Evolutionary conservation across 345 rosid genomes (phyloP), one percentile per base, ranked within the genome.

Genomic region (Salix exigua): DNA sequence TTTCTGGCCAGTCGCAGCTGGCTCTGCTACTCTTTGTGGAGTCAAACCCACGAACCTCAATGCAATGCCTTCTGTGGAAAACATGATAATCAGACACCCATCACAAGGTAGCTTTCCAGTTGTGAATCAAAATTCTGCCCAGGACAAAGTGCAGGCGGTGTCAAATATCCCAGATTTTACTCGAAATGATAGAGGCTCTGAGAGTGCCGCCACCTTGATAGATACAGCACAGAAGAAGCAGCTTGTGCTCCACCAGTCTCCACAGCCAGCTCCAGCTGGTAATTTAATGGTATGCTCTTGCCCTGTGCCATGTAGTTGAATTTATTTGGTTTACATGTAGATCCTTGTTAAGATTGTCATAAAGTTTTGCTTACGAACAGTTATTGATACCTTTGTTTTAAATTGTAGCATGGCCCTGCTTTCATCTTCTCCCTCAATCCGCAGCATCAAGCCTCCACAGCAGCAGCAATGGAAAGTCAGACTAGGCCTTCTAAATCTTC

Each of bases 391-490:
- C 50, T 62, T 75, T 30, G 25, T 79, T 53, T 53, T 53, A 51
- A 51, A 31, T 66, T 64, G 78, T 80, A 88, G 90, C 86, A 79
- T 83, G 89, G 83, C 66, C 88, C 84, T 63, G 80, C 89, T 80
- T 86, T 86, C 70, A 66, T 79, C 82, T 82, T 78, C 81, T 85
- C 90, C 23, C 14, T 83, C 71, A 83, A 79, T 82, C 90, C 37
- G 37, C 37, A 87, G 72, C 88, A 87, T 37, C 82, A 83, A 71
- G 79, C 79, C 25, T 70, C 85, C 1, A n/a, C 68, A 28, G 66
- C 75, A 28, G 66, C 75, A 16, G 73, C 77, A 46, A 33, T 67
- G 19, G 66, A 58, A 72, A 85, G 75, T 76, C 85, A 76, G 48
- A 63, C 79, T 71, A 80, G 74, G 60, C 68, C 83, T 78, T 79